A percentile compares a stretch with the other conserved stretches of the same genome.
Evolutionary conservation across 2,329 filamentous ascomycete genomes (phyloP).

Genomic region (Hysterium pulicare): DNA sequence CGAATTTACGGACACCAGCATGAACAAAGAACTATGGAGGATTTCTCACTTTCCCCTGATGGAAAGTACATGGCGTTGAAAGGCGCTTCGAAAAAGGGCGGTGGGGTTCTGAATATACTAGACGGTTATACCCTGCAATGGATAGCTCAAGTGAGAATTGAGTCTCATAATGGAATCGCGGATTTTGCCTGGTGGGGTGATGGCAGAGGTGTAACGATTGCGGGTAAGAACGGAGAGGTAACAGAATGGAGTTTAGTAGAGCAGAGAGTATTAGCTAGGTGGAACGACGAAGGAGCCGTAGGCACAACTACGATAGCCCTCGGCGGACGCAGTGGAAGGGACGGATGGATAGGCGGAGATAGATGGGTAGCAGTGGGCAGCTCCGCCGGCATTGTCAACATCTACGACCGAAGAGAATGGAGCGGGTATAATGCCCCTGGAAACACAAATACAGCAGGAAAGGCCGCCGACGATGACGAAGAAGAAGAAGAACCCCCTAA

Average conservation of each 20-base stretch:
- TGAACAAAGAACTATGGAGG: slow-evolving; percentile 88
- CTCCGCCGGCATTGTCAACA: slow-evolving; percentile 82
- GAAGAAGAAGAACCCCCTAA: slow-evolving; percentile 30
- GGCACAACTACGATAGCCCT: slow-evolving; percentile 79
- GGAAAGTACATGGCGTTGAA: slow-evolving; percentile 82
- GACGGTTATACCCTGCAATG: slow-evolving; percentile 80
- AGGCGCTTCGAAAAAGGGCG: slow-evolving; percentile 77
- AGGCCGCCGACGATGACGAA: slow-evolving; percentile 9
- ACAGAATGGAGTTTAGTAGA: slow-evolving; percentile 78
- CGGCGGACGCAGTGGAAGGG: slow-evolving; percentile 64
- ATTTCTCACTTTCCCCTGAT: slow-evolving; percentile 81
- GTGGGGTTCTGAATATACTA: slow-evolving; percentile 83
- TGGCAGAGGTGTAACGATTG: slow-evolving; percentile 75
- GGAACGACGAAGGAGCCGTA: slow-evolving; percentile 86
- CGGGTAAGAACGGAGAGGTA: slow-evolving; percentile 82
- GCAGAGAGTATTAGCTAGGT: slow-evolving; percentile 70
- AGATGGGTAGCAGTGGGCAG: slow-evolving; percentile 88
- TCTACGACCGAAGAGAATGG: slow-evolving; percentile 80
- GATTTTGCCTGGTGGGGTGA: slow-evolving; percentile 93
- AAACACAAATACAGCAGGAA: too few relatives aligned
- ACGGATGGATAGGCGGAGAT: slow-evolving; percentile 66
- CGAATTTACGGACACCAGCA: slow-evolving; percentile 70
- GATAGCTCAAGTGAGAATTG: slow-evolving; percentile 76
- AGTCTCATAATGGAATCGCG: slow-evolving; percentile 77
- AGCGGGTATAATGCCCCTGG: slow-evolving; percentile 29